phyloP scores from a whole-genome alignment of 2,329 filamentous ascomycete species.

The Fusarium brevicatenulatum region DNA sequence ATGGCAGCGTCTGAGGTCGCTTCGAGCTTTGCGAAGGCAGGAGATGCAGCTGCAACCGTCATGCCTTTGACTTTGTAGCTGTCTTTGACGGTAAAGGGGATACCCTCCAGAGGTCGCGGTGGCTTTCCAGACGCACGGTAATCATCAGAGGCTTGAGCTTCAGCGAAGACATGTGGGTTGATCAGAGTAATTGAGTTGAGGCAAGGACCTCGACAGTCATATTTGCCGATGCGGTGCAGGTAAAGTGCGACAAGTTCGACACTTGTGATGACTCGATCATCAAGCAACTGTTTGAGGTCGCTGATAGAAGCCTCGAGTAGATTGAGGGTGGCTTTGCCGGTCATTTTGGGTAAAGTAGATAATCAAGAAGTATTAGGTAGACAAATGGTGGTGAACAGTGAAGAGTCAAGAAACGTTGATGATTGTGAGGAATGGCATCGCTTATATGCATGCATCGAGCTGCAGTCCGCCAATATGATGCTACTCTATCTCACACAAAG shows the following conservation, averaged over 20 bases:
- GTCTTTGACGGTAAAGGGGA: slow-evolving; percentile 68
- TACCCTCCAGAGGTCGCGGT: slow-evolving; percentile 57
- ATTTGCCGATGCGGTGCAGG: slow-evolving; percentile 41
- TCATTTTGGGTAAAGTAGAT: not conserved
- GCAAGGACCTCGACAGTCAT: slow-evolving; percentile 38
- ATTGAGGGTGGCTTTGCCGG: fast-evolving
- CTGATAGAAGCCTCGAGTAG: not conserved
- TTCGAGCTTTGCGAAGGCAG: slow-evolving; percentile 61
- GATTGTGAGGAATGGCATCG: no score
- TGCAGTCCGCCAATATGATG: no score
- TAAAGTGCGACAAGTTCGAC: slow-evolving; percentile 45
- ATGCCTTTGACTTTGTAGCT: slow-evolving; percentile 64
- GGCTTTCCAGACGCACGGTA: slow-evolving; percentile 35
- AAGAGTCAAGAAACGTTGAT: not conserved
- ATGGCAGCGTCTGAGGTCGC: slow-evolving; percentile 64
- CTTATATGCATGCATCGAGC: not conserved
- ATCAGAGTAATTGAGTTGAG: slow-evolving; percentile 45
- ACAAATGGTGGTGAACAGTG: no score
- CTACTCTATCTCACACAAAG: no score
- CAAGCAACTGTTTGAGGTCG: not conserved
- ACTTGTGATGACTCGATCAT: slow-evolving; percentile 6
- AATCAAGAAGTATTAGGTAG: fast-evolving
- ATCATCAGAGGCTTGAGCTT: slow-evolving; percentile 45
- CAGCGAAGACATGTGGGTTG: slow-evolving; percentile 41
- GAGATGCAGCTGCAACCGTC: slow-evolving; percentile 63